Evolutionary conservation across 352 stramenopile species (phyloP).

Genomic region (Halophytophthora polymorphica): DNA sequence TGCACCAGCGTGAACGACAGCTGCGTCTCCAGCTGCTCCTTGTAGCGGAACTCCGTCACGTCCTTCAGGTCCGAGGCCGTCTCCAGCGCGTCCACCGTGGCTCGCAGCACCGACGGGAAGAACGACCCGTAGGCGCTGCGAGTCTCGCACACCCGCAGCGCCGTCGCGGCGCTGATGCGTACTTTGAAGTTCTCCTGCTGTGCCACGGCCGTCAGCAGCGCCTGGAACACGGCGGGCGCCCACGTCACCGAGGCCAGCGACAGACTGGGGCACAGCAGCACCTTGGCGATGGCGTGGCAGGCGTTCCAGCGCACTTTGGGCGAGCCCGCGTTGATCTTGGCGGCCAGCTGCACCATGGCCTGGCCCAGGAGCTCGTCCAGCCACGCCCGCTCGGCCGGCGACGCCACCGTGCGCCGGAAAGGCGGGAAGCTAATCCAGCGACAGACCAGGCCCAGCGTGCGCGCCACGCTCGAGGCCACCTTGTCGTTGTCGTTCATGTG

Average conservation of each 20-base stretch:
- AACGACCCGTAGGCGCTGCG: conserved; percentile 73
- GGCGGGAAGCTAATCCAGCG: conserved; percentile 76
- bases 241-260: conserved; percentile 73
- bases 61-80: conserved; percentile 83
- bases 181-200: conserved; percentile 91
- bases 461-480: conserved; percentile 79
- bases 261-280: conserved; percentile 74
- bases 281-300: conserved; percentile 85
- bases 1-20: conserved; percentile 85
- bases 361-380: conserved; percentile 62
- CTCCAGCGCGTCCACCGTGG: conserved; percentile 77
- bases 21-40: conserved; percentile 85
- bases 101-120: conserved; percentile 56
- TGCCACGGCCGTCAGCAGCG: conserved; percentile 65
- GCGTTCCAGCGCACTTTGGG: conserved; percentile 88
- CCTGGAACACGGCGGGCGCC: conserved; percentile 74
- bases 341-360: conserved; percentile 64
- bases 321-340: conserved; percentile 76
- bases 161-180: conserved; percentile 78
- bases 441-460: conserved; percentile 76
- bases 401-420: conserved; percentile 40
- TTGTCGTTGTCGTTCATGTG: conserved; percentile 88
- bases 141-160: conserved; percentile 64
- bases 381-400: conserved; percentile 20
- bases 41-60: conserved; percentile 89